A percentile compares a stretch with the other conserved stretches of the same genome.
Evolutionary conservation across 2,329 filamentous ascomycete genomes (phyloP).

Genomic region (Berkeleyomyces rouxiae): DNA sequence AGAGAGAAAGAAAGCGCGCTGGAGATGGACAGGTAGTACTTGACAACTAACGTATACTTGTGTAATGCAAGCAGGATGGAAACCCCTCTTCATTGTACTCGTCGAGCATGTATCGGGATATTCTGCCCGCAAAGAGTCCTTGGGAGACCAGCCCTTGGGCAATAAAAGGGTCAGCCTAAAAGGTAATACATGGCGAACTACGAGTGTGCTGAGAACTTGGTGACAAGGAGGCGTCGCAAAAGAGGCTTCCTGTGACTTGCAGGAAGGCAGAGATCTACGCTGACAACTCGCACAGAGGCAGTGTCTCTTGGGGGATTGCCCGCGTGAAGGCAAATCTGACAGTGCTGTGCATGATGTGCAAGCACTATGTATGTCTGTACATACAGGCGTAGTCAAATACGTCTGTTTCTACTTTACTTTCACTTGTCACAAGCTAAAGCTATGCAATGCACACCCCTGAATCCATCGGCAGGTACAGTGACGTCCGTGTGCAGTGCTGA

Average conservation of each 20-base stretch:
- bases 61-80: not conserved
- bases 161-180: not conserved
- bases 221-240: not conserved
- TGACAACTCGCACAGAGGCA: not conserved
- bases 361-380: too few relatives aligned
- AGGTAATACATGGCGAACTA: too few relatives aligned
- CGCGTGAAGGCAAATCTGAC: not conserved
- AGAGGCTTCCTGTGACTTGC: not conserved
- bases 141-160: not conserved
- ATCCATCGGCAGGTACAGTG: not conserved
- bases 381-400: too few relatives aligned
- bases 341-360: too few relatives aligned
- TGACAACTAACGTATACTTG: not conserved
- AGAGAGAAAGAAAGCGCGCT: not conserved
- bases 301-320: not conserved
- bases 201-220: too few relatives aligned
- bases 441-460: not conserved
- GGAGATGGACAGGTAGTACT: not conserved
- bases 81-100: not conserved
- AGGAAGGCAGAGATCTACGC: not conserved
- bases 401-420: too few relatives aligned
- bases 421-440: not conserved
- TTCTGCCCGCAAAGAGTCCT: not conserved
- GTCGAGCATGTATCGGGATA: not conserved
- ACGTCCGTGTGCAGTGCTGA: not conserved